Conservation (phyloP, 208 protist genomes). For the Crithidia expoeki region DNA sequence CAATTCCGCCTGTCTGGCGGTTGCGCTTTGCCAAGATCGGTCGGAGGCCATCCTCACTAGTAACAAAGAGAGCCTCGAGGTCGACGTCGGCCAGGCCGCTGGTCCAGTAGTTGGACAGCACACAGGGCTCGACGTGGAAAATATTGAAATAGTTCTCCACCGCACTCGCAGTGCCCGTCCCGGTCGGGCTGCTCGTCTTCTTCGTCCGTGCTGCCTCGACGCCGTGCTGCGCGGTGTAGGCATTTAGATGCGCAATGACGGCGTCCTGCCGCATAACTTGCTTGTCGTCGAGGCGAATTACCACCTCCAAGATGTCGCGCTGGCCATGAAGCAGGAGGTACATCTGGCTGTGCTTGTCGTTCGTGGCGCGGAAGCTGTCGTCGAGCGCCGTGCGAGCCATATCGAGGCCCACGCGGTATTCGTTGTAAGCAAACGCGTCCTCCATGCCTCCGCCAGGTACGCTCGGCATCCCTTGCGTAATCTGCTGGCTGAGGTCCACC, state of each 20-base stretch:
- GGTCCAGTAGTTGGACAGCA: slow-evolving; percentile 79
- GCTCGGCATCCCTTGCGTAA: slow-evolving; percentile 29
- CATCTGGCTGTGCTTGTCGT: slow-evolving; percentile 81
- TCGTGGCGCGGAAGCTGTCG: slow-evolving; percentile 46
- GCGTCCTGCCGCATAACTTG: slow-evolving; percentile 68
- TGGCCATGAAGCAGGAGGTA: slow-evolving; percentile 79
- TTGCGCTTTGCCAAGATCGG: slow-evolving; percentile 76
- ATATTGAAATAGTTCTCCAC: slow-evolving; percentile 73
- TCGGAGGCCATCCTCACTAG: slow-evolving; percentile 52
- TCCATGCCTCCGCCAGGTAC: slow-evolving; percentile 19
- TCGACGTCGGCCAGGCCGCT: slow-evolving; percentile 63
- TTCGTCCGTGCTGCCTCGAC: slow-evolving; percentile 44
- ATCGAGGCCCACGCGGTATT: slow-evolving; percentile 72
- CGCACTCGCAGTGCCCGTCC: slow-evolving; percentile 9
- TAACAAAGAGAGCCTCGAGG: slow-evolving; percentile 75
- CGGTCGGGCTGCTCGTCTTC: slow-evolving; percentile 16
- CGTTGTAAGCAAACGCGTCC: slow-evolving; percentile 68
- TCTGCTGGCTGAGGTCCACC: slow-evolving; percentile 53
- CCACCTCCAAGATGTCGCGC: slow-evolving; percentile 74
- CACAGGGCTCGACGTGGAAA: slow-evolving; percentile 80
- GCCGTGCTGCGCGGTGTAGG: slow-evolving; percentile 50
- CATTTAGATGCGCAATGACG: slow-evolving; percentile 69
- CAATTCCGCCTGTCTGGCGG: slow-evolving; percentile 62
- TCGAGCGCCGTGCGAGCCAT: slow-evolving; percentile 70
- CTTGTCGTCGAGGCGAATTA: slow-evolving; percentile 77